A percentile compares a stretch with the other conserved stretches of the same genome.
These are phyloP conservation scores for Paulownia fortunei DNA, from an alignment of 257 asterid species.

Conservation along the genomic window DNA sequence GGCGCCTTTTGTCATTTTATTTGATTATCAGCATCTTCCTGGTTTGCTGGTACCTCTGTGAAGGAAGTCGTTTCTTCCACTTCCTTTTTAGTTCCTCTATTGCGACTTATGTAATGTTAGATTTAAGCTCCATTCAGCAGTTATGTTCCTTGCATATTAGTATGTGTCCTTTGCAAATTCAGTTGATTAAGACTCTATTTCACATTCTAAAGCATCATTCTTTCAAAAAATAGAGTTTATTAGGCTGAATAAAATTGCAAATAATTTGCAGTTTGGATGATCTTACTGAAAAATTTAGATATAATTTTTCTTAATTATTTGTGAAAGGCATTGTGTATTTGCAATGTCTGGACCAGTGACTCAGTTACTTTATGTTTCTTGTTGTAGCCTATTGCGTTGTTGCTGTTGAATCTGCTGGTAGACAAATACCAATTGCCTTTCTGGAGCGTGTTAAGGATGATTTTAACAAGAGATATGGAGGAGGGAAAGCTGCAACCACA, in stretches of 20 bases:
- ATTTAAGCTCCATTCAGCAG: too few relatives aligned
- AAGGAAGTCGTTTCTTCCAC: too few relatives aligned
- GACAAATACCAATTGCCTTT: conserved; percentile 60
- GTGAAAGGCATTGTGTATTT: neutral
- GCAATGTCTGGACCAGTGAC: neutral
- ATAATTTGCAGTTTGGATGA: neutral
- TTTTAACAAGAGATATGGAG: conserved; percentile 52
- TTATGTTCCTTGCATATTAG: too few relatives aligned
- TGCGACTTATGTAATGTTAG: too few relatives aligned
- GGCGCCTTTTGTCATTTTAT: too few relatives aligned
- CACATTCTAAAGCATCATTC: neutral
- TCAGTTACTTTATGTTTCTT: neutral
- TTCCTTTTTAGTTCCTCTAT: too few relatives aligned
- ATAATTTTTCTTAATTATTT: neutral
- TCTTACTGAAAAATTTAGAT: neutral
- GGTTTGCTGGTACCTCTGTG: too few relatives aligned
- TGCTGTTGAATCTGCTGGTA: conserved; percentile 60
- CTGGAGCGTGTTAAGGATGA: conserved; percentile 63
- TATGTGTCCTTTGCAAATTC: too few relatives aligned
- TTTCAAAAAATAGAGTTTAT: too few relatives aligned
- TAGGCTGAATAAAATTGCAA: neutral
- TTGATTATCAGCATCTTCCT: too few relatives aligned
- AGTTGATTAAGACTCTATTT: too few relatives aligned
- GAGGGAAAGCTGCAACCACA: conserved; percentile 52
- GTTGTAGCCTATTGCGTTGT: conserved; percentile 59